Percentiles rank a stretch among this genome's conserved stretches.
Conservation (phyloP, 352 stramenopile genomes). For the Phytophthora pinifolia region DNA sequence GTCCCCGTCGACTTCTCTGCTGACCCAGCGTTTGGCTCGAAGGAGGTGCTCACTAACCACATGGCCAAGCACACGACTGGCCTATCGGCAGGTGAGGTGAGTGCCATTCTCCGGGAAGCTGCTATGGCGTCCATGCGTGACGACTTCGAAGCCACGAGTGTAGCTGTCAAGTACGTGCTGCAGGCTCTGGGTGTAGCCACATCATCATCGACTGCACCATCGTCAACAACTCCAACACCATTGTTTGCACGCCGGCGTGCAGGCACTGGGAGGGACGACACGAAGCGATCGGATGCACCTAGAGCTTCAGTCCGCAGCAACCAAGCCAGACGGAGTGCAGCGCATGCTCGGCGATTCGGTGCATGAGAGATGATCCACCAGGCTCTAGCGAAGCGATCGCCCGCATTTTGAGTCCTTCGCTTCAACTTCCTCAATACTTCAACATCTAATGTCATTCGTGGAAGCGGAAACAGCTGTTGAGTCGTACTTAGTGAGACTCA, state of each 20-base stretch:
- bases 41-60: slow-evolving; percentile 40
- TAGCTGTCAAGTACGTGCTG: slow-evolving; percentile 48
- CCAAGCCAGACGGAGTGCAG: slow-evolving; percentile 40
- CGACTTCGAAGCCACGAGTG: slow-evolving; percentile 39
- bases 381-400: no score
- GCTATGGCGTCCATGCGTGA: slow-evolving; percentile 75
- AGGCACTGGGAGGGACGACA: slow-evolving; percentile 17
- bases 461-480: no score
- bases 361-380: slow-evolving; percentile 11
- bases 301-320: slow-evolving; percentile 22
- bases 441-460: no score
- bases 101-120: slow-evolving; percentile 71
- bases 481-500: no score
- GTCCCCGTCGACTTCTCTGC: slow-evolving; percentile 60
- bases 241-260: slow-evolving; percentile 21
- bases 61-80: slow-evolving; percentile 57
- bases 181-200: slow-evolving; percentile 23
- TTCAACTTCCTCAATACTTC: no score
- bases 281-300: slow-evolving; percentile 9
- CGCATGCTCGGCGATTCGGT: slow-evolving; percentile 50
- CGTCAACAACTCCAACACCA: slow-evolving; percentile 13
- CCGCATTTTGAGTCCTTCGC: no score
- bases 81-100: slow-evolving; percentile 59
- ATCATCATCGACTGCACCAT: slow-evolving; percentile 7
- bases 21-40: slow-evolving; percentile 30